Evolutionary conservation across 192 early-diverging fungal species (phyloP).

Genomic region (Entomortierella beljakovae): DNA sequence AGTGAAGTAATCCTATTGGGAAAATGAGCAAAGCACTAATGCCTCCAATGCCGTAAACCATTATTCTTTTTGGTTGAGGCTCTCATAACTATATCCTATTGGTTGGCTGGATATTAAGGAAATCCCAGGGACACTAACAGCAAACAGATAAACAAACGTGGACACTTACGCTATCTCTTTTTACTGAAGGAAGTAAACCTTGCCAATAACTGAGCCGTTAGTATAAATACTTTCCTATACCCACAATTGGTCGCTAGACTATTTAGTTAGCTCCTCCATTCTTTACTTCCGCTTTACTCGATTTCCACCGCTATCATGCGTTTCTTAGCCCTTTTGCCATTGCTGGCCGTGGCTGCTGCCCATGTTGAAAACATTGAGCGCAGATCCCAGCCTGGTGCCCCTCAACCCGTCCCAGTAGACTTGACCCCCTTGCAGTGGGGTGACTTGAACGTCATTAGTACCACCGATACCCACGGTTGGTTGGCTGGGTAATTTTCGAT

Average conservation of each 20-base stretch:
- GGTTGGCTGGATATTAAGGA: background rate
- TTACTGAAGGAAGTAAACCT: background rate
- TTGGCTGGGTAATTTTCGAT: constrained; percentile 39
- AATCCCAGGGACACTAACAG: background rate
- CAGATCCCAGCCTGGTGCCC: constrained; percentile 71
- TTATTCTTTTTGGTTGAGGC: background rate
- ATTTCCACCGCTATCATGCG: constrained; percentile 20
- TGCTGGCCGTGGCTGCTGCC: constrained; percentile 42
- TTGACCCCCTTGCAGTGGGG: constrained; percentile 65
- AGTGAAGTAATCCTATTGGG: background rate
- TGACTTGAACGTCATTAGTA: constrained; percentile 63
- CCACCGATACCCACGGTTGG: constrained; percentile 54
- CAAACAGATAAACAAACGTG: constrained; percentile 21
- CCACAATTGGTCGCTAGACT: constrained; percentile 12
- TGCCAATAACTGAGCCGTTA: background rate
- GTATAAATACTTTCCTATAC: background rate
- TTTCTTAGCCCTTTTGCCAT: constrained; percentile 22
- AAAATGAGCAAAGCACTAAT: background rate
- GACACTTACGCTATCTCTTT: background rate
- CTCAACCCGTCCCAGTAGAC: constrained; percentile 80
- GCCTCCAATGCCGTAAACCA: background rate
- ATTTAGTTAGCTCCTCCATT: constrained; percentile 7
- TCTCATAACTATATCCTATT: constrained; percentile 9
- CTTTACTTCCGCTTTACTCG: background rate
- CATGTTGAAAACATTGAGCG: constrained; percentile 28